A percentile compares a stretch with the other conserved stretches of the same genome.
These are phyloP conservation scores for Phytophthora foliorum DNA, from an alignment of 352 stramenopile genomes.

Conservation along the genomic window DNA sequence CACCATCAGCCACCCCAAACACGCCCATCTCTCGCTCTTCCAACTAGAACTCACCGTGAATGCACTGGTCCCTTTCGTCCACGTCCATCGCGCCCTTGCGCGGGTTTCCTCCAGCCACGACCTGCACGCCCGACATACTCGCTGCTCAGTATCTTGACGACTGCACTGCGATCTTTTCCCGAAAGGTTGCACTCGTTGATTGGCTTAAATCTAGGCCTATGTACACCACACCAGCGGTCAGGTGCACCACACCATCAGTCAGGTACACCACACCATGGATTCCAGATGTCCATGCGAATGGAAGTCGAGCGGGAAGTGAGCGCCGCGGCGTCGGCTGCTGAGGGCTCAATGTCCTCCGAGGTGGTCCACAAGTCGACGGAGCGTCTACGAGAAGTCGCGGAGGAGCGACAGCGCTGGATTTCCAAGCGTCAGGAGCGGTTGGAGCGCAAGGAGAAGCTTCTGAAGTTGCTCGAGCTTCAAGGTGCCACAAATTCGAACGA, in stretches of 20 bases:
- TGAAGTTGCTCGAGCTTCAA: slow-evolving; percentile 45
- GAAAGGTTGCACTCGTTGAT: slow-evolving; percentile 44
- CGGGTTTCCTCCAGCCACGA: slow-evolving; percentile 76
- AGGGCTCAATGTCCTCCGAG: slow-evolving; percentile 7
- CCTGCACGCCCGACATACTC: slow-evolving; percentile 80
- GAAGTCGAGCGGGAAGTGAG: slow-evolving; percentile 17
- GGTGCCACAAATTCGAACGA: slow-evolving; percentile 5
- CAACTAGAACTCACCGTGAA: slow-evolving; percentile 53
- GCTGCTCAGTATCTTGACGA: background rate
- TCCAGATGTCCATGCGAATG: slow-evolving; percentile 12
- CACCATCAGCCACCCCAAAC: background rate
- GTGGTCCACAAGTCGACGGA: slow-evolving; percentile 20
- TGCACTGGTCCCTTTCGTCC: slow-evolving; percentile 84
- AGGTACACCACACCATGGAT: slow-evolving; percentile 16
- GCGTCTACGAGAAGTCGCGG: slow-evolving; percentile 24
- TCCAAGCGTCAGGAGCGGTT: slow-evolving; percentile 37
- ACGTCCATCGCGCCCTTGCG: slow-evolving; percentile 83
- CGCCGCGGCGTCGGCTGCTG: slow-evolving; percentile 8
- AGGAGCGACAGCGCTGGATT: slow-evolving; percentile 35
- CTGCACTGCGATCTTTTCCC: slow-evolving; percentile 27
- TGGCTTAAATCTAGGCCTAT: slow-evolving; percentile 14
- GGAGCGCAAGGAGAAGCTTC: slow-evolving; percentile 34
- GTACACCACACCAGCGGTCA: slow-evolving; percentile 5
- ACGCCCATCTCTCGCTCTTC: background rate
- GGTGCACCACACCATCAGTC: slow-evolving; percentile 1